These are phyloP conservation scores for Pythium aquatile DNA, from an alignment of 352 stramenopile genomes.

Conservation along the genomic window DNA sequence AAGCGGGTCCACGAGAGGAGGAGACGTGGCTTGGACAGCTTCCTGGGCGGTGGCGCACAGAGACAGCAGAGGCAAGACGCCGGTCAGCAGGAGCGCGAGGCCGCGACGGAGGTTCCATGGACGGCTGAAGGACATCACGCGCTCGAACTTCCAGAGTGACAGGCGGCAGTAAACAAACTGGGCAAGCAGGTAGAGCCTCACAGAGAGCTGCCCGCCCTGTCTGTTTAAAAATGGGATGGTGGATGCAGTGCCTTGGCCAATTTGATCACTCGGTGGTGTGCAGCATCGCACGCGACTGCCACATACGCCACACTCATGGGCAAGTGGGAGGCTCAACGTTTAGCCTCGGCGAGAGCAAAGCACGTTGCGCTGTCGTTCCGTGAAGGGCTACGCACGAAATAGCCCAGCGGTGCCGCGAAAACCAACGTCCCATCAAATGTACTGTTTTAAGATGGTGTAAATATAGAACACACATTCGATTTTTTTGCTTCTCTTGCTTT, in stretches of 20 bases:
- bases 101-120: background rate
- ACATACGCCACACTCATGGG: background rate
- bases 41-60: background rate
- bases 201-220: background rate
- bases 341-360: background rate
- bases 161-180: background rate
- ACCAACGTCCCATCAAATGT: background rate
- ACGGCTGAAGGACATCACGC: background rate
- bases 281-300: background rate
- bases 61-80: background rate
- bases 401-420: background rate
- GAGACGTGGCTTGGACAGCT: background rate
- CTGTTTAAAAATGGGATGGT: conserved; percentile 5
- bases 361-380: background rate
- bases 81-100: background rate
- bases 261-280: background rate
- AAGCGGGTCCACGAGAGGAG: background rate
- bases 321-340: background rate
- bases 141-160: conserved; percentile 1
- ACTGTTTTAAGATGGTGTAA: background rate
- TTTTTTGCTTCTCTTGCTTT: too few species aligned
- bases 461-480: too few species aligned
- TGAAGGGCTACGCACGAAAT: background rate
- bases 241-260: background rate
- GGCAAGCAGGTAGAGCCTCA: too few species aligned